A percentile compares a stretch with the other conserved stretches of the same genome.
phyloP scores from a whole-genome alignment of 805 yeast species.

The Sugiyamaella smithiae region DNA sequence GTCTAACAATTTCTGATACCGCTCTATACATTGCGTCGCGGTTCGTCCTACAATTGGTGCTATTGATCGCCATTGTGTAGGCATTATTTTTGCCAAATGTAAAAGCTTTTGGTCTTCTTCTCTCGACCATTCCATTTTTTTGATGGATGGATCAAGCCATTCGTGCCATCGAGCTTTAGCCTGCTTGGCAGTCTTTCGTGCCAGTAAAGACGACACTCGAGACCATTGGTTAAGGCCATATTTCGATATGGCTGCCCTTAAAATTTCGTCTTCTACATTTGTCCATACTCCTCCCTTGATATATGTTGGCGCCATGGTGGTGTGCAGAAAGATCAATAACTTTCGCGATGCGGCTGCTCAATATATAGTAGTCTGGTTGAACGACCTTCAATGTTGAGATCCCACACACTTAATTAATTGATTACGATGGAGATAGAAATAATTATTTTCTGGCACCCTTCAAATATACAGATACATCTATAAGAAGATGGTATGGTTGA shows the following conservation, averaged over 20 bases:
- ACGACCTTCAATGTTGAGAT: no score
- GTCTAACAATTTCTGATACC: constrained; percentile 71
- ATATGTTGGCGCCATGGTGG: constrained; percentile 40
- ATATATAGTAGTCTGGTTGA: no score
- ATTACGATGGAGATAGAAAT: no score
- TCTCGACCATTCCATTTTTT: constrained; percentile 62
- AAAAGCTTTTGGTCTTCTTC: constrained; percentile 75
- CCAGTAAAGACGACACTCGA: constrained; percentile 79
- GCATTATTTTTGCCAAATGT: constrained; percentile 63
- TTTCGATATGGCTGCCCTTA: constrained; percentile 87
- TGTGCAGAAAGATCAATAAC: background rate
- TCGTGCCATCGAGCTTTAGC: constrained; percentile 93
- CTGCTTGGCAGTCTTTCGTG: constrained; percentile 85
- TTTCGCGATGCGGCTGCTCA: no score
- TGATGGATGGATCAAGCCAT: constrained; percentile 72
- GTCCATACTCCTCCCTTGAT: constrained; percentile 93
- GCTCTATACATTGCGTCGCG: constrained; percentile 79
- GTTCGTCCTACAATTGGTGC: constrained; percentile 78
- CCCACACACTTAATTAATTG: no score
- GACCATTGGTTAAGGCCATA: constrained; percentile 96
- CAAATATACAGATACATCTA: no score
- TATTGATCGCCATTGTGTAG: constrained; percentile 95
- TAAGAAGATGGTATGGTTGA: no score
- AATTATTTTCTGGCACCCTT: no score
- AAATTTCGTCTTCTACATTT: constrained; percentile 75